A percentile compares a stretch with the other conserved stretches of the same genome.
phyloP scores from a whole-genome alignment of 805 yeast genomes.

The Tetrapisispora taiwanensis region DNA sequence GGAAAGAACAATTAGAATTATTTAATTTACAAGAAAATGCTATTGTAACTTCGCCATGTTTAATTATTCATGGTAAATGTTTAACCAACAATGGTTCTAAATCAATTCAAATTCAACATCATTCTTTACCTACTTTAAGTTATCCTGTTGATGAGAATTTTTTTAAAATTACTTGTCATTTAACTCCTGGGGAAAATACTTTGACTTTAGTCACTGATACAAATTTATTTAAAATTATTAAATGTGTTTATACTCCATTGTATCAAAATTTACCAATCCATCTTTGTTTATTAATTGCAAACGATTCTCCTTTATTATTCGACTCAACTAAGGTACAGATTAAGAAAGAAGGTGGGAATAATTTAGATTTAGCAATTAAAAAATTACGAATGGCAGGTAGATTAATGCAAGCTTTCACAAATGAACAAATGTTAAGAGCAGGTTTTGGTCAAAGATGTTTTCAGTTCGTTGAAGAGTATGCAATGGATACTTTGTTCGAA shows the following conservation, averaged over 20 bases:
- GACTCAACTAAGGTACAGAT: conserved; percentile 53
- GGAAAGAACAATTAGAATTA: conserved; percentile 15
- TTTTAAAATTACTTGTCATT: conserved; percentile 67
- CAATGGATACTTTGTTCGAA: conserved; percentile 41
- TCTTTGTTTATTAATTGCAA: conserved; percentile 63
- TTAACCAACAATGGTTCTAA: conserved; percentile 20
- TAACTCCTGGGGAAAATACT: conserved; percentile 58
- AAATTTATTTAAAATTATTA: conserved; percentile 28
- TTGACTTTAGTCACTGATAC: conserved; percentile 40
- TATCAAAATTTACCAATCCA: conserved; percentile 68
- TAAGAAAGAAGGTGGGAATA: conserved; percentile 46
- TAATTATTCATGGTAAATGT: conserved; percentile 40
- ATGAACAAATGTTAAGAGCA: conserved; percentile 73
- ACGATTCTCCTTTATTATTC: conserved; percentile 59
- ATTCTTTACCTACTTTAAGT: conserved; percentile 48
- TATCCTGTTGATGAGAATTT: conserved; percentile 59
- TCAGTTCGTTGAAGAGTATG: conserved; percentile 58
- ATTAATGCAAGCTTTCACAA: conserved; percentile 83
- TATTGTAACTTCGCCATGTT: conserved; percentile 39
- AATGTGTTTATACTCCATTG: conserved; percentile 44
- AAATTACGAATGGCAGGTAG: conserved; percentile 77
- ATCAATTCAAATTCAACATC: conserved; percentile 36
- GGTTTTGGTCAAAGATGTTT: conserved; percentile 76
- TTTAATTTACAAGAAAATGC: conserved; percentile 28
- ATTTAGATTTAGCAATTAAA: conserved; percentile 55